Evolutionary conservation across 805 yeast genomes (phyloP).

Genomic region (Hanseniaspora jakobsenii): DNA sequence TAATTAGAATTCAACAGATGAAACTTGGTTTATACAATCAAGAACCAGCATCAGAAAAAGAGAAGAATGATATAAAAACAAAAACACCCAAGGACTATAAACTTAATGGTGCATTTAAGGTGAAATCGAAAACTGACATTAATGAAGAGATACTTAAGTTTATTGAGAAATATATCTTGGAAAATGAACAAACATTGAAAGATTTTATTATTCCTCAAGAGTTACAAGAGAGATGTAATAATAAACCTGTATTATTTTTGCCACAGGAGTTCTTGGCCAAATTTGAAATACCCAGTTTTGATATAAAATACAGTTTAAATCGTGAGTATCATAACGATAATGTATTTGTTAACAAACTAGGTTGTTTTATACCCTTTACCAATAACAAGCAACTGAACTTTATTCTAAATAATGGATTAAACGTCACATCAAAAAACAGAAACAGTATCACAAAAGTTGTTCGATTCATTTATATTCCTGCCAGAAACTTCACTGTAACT

Average conservation of each 20-base stretch:
- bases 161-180: neutral
- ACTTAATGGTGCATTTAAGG: neutral
- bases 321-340: constrained; percentile 20
- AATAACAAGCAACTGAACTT: constrained; percentile 22
- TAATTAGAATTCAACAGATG: constrained; percentile 1
- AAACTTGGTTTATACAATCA: constrained; percentile 1
- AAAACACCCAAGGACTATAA: neutral
- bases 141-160: constrained; percentile 1
- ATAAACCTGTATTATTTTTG: constrained; percentile 48
- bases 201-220: constrained; percentile 15
- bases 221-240: constrained; percentile 29
- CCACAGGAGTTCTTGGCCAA: constrained; percentile 16
- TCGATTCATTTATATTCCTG: constrained; percentile 43
- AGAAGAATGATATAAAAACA: neutral
- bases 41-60: neutral
- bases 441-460: constrained; percentile 34
- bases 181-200: neutral
- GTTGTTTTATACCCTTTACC: constrained; percentile 63
- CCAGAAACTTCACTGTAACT: constrained; percentile 14
- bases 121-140: neutral
- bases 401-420: constrained; percentile 39
- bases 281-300: constrained; percentile 22
- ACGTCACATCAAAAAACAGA: constrained; percentile 56
- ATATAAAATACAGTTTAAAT: constrained; percentile 46
- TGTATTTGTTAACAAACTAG: constrained; percentile 25